Evolutionary conservation across 805 yeast species (phyloP), one percentile per base, ranked within the genome.

Genomic region (Saccharomycopsis fermentans): DNA sequence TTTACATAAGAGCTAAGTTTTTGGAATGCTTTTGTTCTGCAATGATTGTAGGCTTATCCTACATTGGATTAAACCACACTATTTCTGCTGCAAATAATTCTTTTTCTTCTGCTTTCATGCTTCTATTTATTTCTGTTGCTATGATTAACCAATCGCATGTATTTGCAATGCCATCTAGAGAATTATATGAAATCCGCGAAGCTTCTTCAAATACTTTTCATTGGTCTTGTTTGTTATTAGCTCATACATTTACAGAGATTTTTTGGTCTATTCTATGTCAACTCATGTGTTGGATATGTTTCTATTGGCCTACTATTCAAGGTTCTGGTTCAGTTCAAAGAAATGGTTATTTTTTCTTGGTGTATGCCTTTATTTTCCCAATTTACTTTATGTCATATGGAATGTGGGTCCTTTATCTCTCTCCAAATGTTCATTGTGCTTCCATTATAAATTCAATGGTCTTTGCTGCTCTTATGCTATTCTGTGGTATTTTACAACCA

Each of bases 11-110:
- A 65, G 69, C 83, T 56, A 80, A 80, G 68, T 64, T 78, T 29
- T 69, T 75, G 59, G 75, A 74, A 69, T 72, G 71, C 63, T 69
- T 74, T 37, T 65, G 75, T 9, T 70, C 80, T 60, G 71, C 80
- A 29, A 62, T 80, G 14, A 77, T 80, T 64, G 78, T 77, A 60
- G 83, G 84, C 65, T 77, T 80, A 64, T 74, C 82, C 0, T 76
- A 75, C 65, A 73, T 68, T 65, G 70, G 71, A 59, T 72, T 74
- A 5, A 68, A 65, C 52, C 68, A 66, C 51, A 69, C 76, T 2
- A 55, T 69, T 37, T 75, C 73, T 65, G 77, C 77, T 43, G 68
- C 74, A 62, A 76, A 73, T 59, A 73, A 74, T 64, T 77, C 78
- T 62, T 74, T 79, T 74, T 76, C 78, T 58, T 70, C 81, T 34